These are phyloP conservation scores for Coemansia sp. DNA, from an alignment of 371 early-diverging fungal species.

Conservation along the genomic window DNA sequence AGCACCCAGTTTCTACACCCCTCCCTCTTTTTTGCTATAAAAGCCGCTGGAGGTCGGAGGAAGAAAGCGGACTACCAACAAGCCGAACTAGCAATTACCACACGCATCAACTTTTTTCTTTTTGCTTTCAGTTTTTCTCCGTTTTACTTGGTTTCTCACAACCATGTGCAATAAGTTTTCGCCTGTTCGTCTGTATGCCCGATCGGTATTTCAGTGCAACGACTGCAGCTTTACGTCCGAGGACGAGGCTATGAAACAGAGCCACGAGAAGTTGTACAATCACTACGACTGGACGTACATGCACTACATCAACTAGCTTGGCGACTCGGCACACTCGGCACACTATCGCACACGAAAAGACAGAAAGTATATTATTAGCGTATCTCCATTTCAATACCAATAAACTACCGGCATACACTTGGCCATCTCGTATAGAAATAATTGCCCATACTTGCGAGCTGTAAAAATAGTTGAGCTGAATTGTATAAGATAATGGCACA, in stretches of 20 bases:
- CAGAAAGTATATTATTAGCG: no score
- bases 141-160: not conserved
- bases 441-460: no score
- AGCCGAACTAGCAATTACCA: not conserved
- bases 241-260: conserved; percentile 11
- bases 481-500: no score
- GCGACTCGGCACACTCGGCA: not conserved
- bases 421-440: no score
- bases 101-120: not conserved
- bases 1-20: conserved; percentile 6
- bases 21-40: not conserved
- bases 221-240: conserved; percentile 35
- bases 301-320: conserved; percentile 34
- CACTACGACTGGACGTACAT: conserved; percentile 49
- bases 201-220: conserved; percentile 44
- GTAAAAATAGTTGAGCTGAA: no score
- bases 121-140: no score
- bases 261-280: conserved; percentile 19
- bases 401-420: no score
- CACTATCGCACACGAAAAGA: no score
- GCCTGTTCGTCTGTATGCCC: conserved; percentile 9
- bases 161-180: conserved; percentile 9
- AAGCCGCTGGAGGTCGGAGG: not conserved
- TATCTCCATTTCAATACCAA: no score
- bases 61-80: not conserved